Percentiles rank a stretch among this genome's conserved stretches.
Evolutionary conservation across 2,329 filamentous ascomycete species (phyloP).

Genomic region (Botryosphaeria agaves): DNA sequence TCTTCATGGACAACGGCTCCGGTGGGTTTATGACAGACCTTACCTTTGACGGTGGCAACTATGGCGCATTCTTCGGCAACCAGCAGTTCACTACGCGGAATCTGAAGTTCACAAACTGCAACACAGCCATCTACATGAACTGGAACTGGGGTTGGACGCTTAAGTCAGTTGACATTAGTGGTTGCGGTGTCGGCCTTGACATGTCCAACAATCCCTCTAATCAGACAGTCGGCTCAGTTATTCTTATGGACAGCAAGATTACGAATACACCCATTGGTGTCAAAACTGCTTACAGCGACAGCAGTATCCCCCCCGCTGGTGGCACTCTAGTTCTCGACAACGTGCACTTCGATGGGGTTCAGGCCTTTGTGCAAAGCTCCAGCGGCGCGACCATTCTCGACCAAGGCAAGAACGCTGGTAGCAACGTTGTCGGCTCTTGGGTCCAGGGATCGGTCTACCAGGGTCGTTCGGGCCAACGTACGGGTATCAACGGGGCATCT

Average conservation of each 20-base stretch:
- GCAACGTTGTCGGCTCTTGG: slow-evolving; percentile 52
- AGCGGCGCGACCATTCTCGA: slow-evolving; percentile 46
- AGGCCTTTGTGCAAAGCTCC: slow-evolving; percentile 44
- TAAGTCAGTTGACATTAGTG: slow-evolving; percentile 27
- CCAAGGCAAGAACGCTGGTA: no score
- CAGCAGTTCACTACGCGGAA: slow-evolving; percentile 44
- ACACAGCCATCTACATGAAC: slow-evolving; percentile 34
- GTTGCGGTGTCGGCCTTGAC: slow-evolving; percentile 29
- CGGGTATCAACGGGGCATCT: slow-evolving; percentile 45
- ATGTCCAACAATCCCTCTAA: slow-evolving; percentile 42
- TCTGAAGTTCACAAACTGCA: slow-evolving; percentile 30
- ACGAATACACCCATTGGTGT: slow-evolving; percentile 61
- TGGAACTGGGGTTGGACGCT: slow-evolving; percentile 37
- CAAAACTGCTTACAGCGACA: slow-evolving; percentile 51
- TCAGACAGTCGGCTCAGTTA: slow-evolving; percentile 71
- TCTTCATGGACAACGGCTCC: slow-evolving; percentile 43
- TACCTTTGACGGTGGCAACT: slow-evolving; percentile 40
- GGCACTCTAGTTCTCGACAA: slow-evolving; percentile 79
- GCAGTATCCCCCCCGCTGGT: slow-evolving; percentile 48
- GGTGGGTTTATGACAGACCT: slow-evolving; percentile 44
- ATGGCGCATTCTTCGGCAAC: slow-evolving; percentile 42
- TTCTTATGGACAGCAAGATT: slow-evolving; percentile 68
- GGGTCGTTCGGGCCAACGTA: slow-evolving; percentile 26
- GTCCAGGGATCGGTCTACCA: slow-evolving; percentile 63
- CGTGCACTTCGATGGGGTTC: slow-evolving; percentile 61